Evolutionary conservation across 495 filamentous ascomycete species (phyloP), one percentile per base, ranked within the genome.

Genomic region (Endocarpon pusillum): DNA sequence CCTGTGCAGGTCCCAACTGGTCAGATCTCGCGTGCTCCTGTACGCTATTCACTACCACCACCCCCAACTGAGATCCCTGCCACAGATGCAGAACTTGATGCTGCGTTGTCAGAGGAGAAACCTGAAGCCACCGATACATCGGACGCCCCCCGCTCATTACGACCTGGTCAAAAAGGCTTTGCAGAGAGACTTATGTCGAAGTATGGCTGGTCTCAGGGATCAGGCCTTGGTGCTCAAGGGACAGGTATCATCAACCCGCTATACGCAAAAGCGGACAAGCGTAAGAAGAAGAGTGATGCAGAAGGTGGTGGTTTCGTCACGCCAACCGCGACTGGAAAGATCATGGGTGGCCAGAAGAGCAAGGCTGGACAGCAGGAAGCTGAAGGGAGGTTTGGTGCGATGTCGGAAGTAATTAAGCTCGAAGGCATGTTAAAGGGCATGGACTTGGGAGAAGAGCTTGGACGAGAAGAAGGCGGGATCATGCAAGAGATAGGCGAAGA

Each of bases 401-500:
- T 81, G 71, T 78, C 71, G 38, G 66, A 75, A 38, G 85, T 94
- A 4, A 70, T 96, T 16, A 69, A 87, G 32, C 52, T 93, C 16
- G 59, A 57, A 12, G 72, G 75, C 4, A 94, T 94, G 82, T 57
- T 93, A 2, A 73, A 87, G 37, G 80, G 76, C 3, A 74, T 93
- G 64, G 66, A 78, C 42, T 57, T 87, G 21, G 64, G 70, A 33
- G 58, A 55, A 1, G 91, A 94, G 56, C 49, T 78, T 42, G 56
- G 58, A 20, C 48, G 49, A 4, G 56, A 65, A 19, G 69, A 73
- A 38, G 76, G 77, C 9, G 80, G 77, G 0, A 50, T 97, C 42
- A 69, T 82, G 44, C 85, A 94, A 55, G 84, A 94, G 55, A 92
- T 97, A 49, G 89, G 89, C 14, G 81, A 92, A 38, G 82, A 89